Conservation (phyloP, 108 stramenopile genomes). For the Skeletonema potamos region DNA sequence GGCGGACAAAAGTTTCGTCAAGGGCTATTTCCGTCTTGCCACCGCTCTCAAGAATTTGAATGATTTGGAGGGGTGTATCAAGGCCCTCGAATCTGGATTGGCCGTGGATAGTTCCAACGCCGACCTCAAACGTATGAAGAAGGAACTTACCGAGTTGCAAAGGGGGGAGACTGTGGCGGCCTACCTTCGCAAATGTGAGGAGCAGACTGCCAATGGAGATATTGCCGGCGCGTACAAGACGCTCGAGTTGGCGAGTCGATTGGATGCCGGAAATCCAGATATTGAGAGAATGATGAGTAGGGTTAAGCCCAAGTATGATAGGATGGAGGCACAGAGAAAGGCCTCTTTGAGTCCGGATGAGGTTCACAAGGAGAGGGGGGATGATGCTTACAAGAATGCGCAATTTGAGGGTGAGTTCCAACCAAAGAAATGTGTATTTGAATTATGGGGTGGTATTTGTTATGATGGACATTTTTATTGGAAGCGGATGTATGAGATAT, state of each 20-base stretch:
- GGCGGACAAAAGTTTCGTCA: slow-evolving; percentile 94
- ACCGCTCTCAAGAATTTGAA: slow-evolving; percentile 83
- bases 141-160: slow-evolving; percentile 85
- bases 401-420: slow-evolving; percentile 45
- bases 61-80: slow-evolving; percentile 81
- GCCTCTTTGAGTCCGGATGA: slow-evolving; percentile 78
- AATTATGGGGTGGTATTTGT: not conserved
- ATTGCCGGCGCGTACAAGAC: slow-evolving; percentile 88
- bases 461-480: not conserved
- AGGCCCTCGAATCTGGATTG: slow-evolving; percentile 83
- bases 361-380: slow-evolving; percentile 94
- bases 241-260: slow-evolving; percentile 85
- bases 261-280: slow-evolving; percentile 94
- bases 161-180: slow-evolving; percentile 88
- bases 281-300: slow-evolving; percentile 82
- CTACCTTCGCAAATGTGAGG: slow-evolving; percentile 83
- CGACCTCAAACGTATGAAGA: slow-evolving; percentile 91
- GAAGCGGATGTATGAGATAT: not conserved
- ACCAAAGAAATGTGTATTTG: slow-evolving; percentile 1
- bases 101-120: slow-evolving; percentile 80
- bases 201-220: slow-evolving; percentile 87
- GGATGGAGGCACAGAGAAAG: slow-evolving; percentile 85
- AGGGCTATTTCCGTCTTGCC: slow-evolving; percentile 95
- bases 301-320: slow-evolving; percentile 92
- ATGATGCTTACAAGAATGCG: slow-evolving; percentile 87